Evolutionary conservation across 2,329 filamentous ascomycete species (phyloP).

Genomic region (Teratosphaeria zuluensis): DNA sequence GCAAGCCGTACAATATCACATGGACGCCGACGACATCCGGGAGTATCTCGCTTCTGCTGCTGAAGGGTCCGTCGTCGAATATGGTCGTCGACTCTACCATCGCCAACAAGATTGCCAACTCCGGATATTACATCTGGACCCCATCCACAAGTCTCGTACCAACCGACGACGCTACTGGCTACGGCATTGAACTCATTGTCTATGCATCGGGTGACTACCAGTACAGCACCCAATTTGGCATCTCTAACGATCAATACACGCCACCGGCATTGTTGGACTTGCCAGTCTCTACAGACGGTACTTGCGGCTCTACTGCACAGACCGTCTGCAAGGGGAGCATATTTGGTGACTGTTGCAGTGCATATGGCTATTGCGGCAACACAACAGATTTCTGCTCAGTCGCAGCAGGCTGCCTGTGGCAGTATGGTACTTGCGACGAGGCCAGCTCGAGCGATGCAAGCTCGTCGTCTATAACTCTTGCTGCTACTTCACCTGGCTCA

Average conservation of each 20-base stretch:
- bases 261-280: conserved; percentile 3
- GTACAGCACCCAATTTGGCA: conserved; percentile 53
- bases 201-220: conserved; percentile 52
- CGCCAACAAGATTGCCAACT: conserved; percentile 46
- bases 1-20: conserved; percentile 27
- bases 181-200: conserved; percentile 53
- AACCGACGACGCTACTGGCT: conserved; percentile 31
- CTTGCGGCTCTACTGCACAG: neutral
- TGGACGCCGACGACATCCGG: conserved; percentile 44
- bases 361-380: conserved; percentile 7
- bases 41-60: conserved; percentile 49
- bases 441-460: neutral
- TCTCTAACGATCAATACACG: conserved; percentile 36
- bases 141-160: conserved; percentile 36
- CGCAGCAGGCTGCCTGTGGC: conserved; percentile 3
- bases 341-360: conserved; percentile 10
- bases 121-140: conserved; percentile 47
- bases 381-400: conserved; percentile 1
- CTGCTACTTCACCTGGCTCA: neutral
- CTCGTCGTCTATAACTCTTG: neutral
- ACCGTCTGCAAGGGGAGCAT: neutral
- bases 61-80: conserved; percentile 49
- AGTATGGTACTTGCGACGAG: conserved; percentile 3
- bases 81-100: conserved; percentile 42
- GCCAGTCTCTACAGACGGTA: neutral